Base-by-base conservation (phyloP, 2,329 filamentous ascomycete species). In the Blastomyces silverae region DNA sequence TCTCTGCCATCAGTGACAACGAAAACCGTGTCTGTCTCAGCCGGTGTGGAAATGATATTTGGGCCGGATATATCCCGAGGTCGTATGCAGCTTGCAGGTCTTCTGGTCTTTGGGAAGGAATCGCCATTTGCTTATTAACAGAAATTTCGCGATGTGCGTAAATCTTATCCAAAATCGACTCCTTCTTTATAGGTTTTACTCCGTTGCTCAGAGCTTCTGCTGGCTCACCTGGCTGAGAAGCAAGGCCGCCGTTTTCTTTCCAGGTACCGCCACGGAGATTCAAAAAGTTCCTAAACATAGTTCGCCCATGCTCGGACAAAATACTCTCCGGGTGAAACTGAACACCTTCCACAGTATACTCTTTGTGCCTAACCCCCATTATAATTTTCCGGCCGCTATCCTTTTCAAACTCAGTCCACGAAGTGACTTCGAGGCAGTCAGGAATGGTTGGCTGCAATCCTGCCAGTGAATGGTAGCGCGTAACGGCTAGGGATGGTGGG, bases 321-420 rank as follows among this genome's bases (percentile, higher is more conserved):
- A 99, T 99, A 75, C 93, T 97, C 78, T 99, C 94, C 0, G 94
- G 94, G 71, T 99, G 94, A 71, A 97, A 99, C 74, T 99, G 94
- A 20, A 99, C 94, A 52, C 92, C 94, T 76, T 99, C 94, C n/a
- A 97, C 83, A 1, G 90, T 85, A 72, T 88, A 89, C 73, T 94
- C 85, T 80, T 93, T 96, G 81, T 99, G 94, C 57, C 94, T 88
- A 57, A 99, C 90, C 58, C 94, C 94, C 89, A 97, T 97, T 71
- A 99, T 99, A 66, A 97, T 87, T 39, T 90, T 90, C 69, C 89
- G 91, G 39, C 86, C 86, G 62, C 88, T 90, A 20, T 81, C 79
- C n/a, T 88, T 86, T 69, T 86, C 86, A n/a, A 77, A 68, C 42
- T 87, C 84, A 64, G 94, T 91, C 88, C 91, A 96, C 56, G 94